Evolutionary conservation across 2,329 filamentous ascomycete genomes (phyloP).

Genomic region (Byssochlamys sp.): DNA sequence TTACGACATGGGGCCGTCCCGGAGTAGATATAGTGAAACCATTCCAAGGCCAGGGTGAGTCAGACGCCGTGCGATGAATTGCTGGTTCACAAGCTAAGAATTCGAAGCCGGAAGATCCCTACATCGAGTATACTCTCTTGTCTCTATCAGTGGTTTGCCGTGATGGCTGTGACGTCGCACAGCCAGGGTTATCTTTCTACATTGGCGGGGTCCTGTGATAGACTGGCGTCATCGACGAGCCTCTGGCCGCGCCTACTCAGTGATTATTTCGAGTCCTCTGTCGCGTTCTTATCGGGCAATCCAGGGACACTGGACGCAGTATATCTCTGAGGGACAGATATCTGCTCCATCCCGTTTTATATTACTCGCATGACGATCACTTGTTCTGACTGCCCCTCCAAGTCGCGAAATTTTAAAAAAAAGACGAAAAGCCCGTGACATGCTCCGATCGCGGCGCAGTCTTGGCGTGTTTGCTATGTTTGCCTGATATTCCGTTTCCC

Average conservation of each 20-base stretch:
- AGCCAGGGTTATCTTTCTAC: not conserved
- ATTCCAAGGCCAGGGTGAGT: not conserved
- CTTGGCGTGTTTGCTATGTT: slow-evolving; percentile 3
- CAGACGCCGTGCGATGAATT: not conserved
- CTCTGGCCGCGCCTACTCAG: not conserved
- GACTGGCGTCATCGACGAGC: not conserved
- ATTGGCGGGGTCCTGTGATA: not conserved
- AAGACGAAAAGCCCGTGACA: not conserved
- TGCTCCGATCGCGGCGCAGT: slow-evolving; percentile 4
- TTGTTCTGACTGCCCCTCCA: not conserved
- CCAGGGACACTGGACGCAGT: not conserved
- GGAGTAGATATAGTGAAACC: not conserved
- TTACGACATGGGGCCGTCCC: not conserved
- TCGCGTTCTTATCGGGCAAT: not conserved
- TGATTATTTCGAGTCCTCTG: not conserved
- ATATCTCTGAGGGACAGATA: not conserved
- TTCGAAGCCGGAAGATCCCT: not conserved
- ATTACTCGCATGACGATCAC: not conserved
- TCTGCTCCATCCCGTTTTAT: not conserved
- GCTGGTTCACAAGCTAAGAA: not conserved
- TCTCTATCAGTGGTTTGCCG: not conserved
- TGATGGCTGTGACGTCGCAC: not conserved
- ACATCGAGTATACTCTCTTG: not conserved
- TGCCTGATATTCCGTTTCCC: slow-evolving; percentile 3
- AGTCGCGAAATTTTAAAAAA: not conserved